Conservation (phyloP, 148 eudicot genomes). For the Oxyria digyna region DNA sequence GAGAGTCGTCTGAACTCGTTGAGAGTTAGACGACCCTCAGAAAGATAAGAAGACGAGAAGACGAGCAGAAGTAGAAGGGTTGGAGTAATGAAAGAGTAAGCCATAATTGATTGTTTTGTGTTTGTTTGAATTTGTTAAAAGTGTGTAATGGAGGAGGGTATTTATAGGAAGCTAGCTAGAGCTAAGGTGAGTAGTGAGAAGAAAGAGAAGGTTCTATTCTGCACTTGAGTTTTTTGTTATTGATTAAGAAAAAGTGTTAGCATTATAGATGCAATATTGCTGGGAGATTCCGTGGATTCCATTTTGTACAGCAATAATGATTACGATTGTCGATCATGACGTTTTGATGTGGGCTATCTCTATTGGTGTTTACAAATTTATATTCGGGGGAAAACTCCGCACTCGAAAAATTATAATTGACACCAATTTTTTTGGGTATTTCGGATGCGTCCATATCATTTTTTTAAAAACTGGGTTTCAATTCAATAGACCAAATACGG, state of each 20-base stretch:
- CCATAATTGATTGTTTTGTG: background rate
- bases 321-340: conserved; percentile 3
- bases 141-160: conserved; percentile 1
- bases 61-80: background rate
- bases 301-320: background rate
- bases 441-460: too few species aligned
- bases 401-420: too few species aligned
- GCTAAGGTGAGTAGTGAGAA: too few species aligned
- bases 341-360: background rate
- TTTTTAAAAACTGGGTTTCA: too few species aligned
- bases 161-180: background rate
- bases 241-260: background rate
- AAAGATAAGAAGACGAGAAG: background rate
- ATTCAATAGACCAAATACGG: too few species aligned
- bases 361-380: too few species aligned
- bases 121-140: background rate
- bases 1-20: background rate
- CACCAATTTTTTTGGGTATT: too few species aligned
- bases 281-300: conserved; percentile 8
- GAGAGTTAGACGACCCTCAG: background rate
- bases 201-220: background rate
- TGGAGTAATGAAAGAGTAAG: background rate
- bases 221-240: background rate
- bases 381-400: too few species aligned
- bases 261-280: background rate